Base-by-base conservation (phyloP, 176 grass and related monocot species). In the Luzula sylvatica region DNA sequence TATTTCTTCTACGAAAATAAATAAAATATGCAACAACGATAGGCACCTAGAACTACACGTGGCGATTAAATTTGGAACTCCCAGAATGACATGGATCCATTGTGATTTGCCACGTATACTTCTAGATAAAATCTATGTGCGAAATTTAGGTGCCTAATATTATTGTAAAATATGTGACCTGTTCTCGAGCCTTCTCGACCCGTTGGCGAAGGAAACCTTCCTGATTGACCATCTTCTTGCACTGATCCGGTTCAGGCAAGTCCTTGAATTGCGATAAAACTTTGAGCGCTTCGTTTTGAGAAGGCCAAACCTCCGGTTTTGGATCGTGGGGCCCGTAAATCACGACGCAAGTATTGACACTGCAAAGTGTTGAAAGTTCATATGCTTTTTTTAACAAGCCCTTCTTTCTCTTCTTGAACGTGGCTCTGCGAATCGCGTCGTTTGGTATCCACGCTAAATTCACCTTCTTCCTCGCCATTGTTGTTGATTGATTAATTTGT, bases 401-500 rank as follows among this genome's bases (percentile, higher is more conserved):
- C 38, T 58, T 70, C 52, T 58, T 55, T 23, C 67, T 11, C 67
- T 70, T 70, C 29, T 56, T 70, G 38, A 46, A 58, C 11, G 67
- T 70, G 22, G 67, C 32, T 8, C 52, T 26, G 9, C 67, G 49
- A 5, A 14, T 70, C 1, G 53, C 42, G 4, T 58, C 67, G 53
- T 70, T 55, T 18, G 50, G 21, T 22, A 70, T 70, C 53, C 53
- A 57, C 45, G 39, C 52, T 21, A 70, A 15, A 21, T 57, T 47
- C 38, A 70, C 49, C 67, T 70, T 58, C 67, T 70, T 70, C 35
- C 67, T 45, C 11, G 51, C 67, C 67, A 70, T 70, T 0, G 11
- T 38, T 24, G 28, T 11, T 46, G 57, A 16, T 30, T 32, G 44
- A 17, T 30, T 32, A 28, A 17, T 3, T 15, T 38, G 21, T 43